Percentiles rank a stretch among this genome's conserved stretches.
These are phyloP conservation scores for Cyberlindnera euphorbiae DNA, from an alignment of 805 yeast genomes.

Conservation along the genomic window DNA sequence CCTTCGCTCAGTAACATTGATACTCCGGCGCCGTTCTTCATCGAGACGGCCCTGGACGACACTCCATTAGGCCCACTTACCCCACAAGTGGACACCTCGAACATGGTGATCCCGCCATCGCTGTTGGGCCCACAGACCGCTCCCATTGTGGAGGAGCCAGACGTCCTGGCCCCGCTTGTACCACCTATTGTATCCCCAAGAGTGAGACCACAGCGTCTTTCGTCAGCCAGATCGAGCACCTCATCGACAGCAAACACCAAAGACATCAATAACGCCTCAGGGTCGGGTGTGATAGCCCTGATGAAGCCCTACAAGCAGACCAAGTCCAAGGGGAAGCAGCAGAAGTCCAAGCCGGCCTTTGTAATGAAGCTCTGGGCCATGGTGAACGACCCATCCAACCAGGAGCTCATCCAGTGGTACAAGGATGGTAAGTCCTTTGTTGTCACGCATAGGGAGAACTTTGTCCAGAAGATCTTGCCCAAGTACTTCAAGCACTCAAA, in stretches of 20 bases:
- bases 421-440: slow-evolving; percentile 82
- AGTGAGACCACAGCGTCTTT: too few relatives aligned
- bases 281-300: slow-evolving; percentile 4
- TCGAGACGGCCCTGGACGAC: slow-evolving; percentile 5
- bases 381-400: slow-evolving; percentile 78
- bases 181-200: neutral
- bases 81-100: slow-evolving; percentile 6
- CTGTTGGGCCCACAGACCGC: slow-evolving; percentile 5
- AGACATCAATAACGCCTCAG: neutral
- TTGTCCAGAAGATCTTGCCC: slow-evolving; percentile 82
- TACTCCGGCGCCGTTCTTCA: slow-evolving; percentile 3
- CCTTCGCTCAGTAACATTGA: neutral
- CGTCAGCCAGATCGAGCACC: neutral
- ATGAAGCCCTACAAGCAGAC: slow-evolving; percentile 3
- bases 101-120: slow-evolving; percentile 7
- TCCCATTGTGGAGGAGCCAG: slow-evolving; percentile 2
- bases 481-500: slow-evolving; percentile 92
- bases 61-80: slow-evolving; percentile 3
- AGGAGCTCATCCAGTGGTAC: slow-evolving; percentile 75
- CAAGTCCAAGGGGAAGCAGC: slow-evolving; percentile 6
- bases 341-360: slow-evolving; percentile 75
- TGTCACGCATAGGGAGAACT: slow-evolving; percentile 74
- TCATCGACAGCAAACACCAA: neutral
- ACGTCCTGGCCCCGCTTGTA: neutral
- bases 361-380: slow-evolving; percentile 92